phyloP scores from a whole-genome alignment of 805 yeast genomes.

The Schizosaccharomyces osmophilus region DNA sequence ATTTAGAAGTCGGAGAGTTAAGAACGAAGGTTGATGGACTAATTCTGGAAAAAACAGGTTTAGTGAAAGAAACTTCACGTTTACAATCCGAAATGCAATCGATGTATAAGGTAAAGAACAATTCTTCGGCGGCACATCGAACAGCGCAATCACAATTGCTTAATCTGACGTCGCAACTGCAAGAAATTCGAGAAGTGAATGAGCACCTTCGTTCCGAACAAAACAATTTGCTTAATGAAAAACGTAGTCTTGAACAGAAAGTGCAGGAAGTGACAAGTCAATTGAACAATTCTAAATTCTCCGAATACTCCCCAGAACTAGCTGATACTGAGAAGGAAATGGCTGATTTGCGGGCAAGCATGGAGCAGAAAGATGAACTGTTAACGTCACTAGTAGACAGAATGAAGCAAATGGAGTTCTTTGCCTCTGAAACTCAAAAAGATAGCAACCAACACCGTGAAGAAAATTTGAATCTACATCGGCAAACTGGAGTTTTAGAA shows the following conservation, averaged over 20 bases:
- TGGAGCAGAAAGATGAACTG: not conserved
- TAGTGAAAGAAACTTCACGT: not conserved
- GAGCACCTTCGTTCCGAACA: not conserved
- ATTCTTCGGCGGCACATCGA: not conserved
- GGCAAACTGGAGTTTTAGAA: not conserved
- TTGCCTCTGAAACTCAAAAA: not conserved
- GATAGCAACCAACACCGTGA: constrained; percentile 1
- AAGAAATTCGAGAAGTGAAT: not conserved
- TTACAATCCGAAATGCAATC: not conserved
- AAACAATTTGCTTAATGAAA: not conserved
- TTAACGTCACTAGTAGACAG: not conserved
- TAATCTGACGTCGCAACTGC: not conserved
- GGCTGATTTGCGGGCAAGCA: not conserved
- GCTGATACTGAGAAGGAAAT: not conserved
- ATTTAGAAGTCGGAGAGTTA: not conserved
- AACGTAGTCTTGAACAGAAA: not conserved
- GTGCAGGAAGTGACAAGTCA: not conserved
- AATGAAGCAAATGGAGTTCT: not conserved
- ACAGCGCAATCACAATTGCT: not conserved
- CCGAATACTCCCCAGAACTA: not conserved
- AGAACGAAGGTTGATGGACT: not conserved
- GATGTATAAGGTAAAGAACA: not conserved
- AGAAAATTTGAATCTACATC: not conserved
- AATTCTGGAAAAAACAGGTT: not conserved
- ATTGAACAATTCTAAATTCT: not conserved